Conservation (phyloP, 345 rosid species). For the Acer campestre region DNA sequence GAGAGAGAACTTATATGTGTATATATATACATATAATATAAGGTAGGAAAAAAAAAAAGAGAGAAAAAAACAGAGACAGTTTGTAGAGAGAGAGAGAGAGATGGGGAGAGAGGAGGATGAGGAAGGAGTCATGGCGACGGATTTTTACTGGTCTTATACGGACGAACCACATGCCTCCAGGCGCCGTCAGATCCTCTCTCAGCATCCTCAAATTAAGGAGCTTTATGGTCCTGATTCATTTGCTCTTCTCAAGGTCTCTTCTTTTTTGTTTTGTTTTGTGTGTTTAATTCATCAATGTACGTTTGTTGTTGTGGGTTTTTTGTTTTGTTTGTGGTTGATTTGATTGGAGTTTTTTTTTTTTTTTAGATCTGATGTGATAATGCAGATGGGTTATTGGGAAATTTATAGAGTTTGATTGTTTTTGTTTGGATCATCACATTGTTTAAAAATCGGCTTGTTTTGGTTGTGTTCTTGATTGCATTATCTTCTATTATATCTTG, state of each 20-base stretch:
- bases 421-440: slow-evolving; percentile 10
- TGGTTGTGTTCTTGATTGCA: background rate
- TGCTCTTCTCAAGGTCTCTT: slow-evolving; percentile 66
- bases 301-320: background rate
- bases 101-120: slow-evolving; percentile 39
- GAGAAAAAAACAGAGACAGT: too few relatives aligned
- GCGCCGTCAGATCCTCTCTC: slow-evolving; percentile 82
- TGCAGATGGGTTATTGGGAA: slow-evolving; percentile 9
- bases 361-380: slow-evolving; percentile 13
- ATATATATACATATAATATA: too few relatives aligned
- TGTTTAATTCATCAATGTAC: background rate
- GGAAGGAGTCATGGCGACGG: slow-evolving; percentile 66
- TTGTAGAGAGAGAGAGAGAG: background rate
- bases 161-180: slow-evolving; percentile 91
- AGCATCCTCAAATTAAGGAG: slow-evolving; percentile 75
- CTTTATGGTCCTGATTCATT: slow-evolving; percentile 90
- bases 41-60: too few relatives aligned
- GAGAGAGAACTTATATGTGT: too few relatives aligned
- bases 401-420: background rate
- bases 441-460: background rate
- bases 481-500: background rate
- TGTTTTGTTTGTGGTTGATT: background rate
- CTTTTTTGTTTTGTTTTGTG: background rate
- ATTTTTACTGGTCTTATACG: slow-evolving; percentile 91
- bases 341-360: background rate